Percentiles rank a stretch among this genome's conserved stretches.
Evolutionary conservation across 306 rosid genomes (phyloP).

Genomic region (Fragaria ananassa): DNA sequence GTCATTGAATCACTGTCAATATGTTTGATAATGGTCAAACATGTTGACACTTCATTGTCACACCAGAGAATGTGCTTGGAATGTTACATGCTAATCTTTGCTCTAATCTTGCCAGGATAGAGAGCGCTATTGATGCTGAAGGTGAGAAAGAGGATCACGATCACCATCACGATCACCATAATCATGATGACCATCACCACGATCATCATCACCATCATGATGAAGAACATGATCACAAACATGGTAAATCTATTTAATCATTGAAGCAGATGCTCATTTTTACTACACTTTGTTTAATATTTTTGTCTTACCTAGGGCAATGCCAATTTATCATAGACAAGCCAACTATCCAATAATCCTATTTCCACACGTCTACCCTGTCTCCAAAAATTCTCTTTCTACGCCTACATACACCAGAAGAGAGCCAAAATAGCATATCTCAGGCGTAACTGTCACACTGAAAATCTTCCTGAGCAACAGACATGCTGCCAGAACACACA

Average conservation of each 20-base stretch:
- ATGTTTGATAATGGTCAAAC: not conserved
- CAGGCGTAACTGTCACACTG: not conserved
- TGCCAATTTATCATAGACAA: not conserved
- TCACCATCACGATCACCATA: slow-evolving; percentile 43
- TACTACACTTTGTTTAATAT: not conserved
- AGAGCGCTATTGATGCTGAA: slow-evolving; percentile 63
- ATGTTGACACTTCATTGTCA: slow-evolving; percentile 11
- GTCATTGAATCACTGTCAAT: not conserved
- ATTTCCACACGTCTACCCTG: not conserved
- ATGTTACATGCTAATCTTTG: slow-evolving; percentile 14
- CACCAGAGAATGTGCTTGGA: not conserved
- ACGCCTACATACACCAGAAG: not conserved
- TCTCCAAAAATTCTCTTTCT: not conserved
- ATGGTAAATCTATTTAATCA: slow-evolving; percentile 48
- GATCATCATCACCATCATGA: slow-evolving; percentile 45
- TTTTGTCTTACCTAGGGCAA: not conserved
- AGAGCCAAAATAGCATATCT: not conserved
- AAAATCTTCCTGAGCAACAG: not conserved
- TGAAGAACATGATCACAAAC: slow-evolving; percentile 55
- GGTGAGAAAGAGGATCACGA: slow-evolving; percentile 61
- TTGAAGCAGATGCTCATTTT: not conserved
- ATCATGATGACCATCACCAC: slow-evolving; percentile 34
- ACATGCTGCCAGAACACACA: not conserved
- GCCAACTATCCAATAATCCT: not conserved
- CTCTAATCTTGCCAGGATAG: slow-evolving; percentile 57